Percentiles rank a stretch among this genome's conserved stretches.
Evolutionary conservation across 441 rosid genomes (phyloP).

Genomic region (Hura crepitans): DNA sequence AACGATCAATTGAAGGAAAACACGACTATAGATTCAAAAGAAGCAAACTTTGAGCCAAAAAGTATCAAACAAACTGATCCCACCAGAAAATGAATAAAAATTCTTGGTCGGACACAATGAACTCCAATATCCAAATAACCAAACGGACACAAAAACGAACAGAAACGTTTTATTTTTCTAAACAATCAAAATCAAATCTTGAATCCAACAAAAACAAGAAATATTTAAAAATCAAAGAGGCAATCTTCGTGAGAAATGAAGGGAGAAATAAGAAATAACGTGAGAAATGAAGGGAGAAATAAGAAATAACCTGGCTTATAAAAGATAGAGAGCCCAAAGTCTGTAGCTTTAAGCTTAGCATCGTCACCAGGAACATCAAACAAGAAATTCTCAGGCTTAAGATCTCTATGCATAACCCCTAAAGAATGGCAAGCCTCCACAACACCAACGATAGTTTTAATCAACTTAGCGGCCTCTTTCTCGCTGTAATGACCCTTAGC

Average conservation of each 20-base stretch:
- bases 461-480: slow-evolving; percentile 70
- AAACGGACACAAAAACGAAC: no score
- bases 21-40: not conserved
- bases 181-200: not conserved
- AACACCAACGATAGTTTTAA: slow-evolving; percentile 65
- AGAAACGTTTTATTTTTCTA: not conserved
- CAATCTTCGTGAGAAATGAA: not conserved
- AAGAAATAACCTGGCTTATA: slow-evolving; percentile 62
- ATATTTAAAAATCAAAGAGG: not conserved
- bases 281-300: not conserved
- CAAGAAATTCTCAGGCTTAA: slow-evolving; percentile 90
- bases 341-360: slow-evolving; percentile 66
- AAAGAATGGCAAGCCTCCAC: slow-evolving; percentile 80
- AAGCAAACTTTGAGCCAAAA: not conserved
- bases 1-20: not conserved
- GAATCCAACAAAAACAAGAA: not conserved
- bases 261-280: not conserved
- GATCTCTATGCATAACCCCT: slow-evolving; percentile 85
- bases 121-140: not conserved
- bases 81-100: not conserved
- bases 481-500: slow-evolving; percentile 80
- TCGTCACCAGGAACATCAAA: slow-evolving; percentile 58
- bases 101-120: not conserved
- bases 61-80: not conserved
- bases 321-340: slow-evolving; percentile 83